phyloP scores from a whole-genome alignment of 257 asterid species.

The Capsicum rhomboideum region DNA sequence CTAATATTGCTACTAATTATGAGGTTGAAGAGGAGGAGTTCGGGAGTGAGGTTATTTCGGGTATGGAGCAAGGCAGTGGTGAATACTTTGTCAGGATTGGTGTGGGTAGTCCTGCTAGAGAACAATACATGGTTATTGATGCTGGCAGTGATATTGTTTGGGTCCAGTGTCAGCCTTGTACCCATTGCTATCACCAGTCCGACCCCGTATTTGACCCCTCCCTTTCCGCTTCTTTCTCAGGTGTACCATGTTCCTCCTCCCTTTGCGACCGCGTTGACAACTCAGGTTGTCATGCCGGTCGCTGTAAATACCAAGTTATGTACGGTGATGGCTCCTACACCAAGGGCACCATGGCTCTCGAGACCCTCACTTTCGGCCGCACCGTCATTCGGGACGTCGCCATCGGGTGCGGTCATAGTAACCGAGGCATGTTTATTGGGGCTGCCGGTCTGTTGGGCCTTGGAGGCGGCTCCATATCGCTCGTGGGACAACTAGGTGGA shows the following conservation, averaged over 20 bases:
- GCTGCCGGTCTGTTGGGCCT: conserved; percentile 86
- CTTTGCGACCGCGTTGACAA: conserved; percentile 58
- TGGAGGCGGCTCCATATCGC: conserved; percentile 84
- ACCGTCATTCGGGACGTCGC: conserved; percentile 59
- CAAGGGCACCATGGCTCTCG: conserved; percentile 70
- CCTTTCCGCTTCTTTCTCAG: conserved; percentile 59
- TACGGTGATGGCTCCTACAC: conserved; percentile 93
- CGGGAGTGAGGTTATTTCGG: conserved; percentile 79
- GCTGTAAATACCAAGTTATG: conserved; percentile 73
- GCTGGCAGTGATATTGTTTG: conserved; percentile 88
- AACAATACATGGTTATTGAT: conserved; percentile 83
- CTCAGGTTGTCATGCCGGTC: conserved; percentile 70
- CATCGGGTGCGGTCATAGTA: conserved; percentile 82
- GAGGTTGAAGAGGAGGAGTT: conserved; percentile 37
- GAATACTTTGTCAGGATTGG: conserved; percentile 88
- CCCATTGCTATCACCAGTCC: conserved; percentile 72
- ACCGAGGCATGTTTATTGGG: conserved; percentile 80
- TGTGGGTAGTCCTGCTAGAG: conserved; percentile 71
- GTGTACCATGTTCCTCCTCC: conserved; percentile 62
- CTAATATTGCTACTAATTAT: not conserved
- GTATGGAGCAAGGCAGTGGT: conserved; percentile 92
- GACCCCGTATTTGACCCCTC: conserved; percentile 94
- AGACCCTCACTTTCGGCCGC: conserved; percentile 61
- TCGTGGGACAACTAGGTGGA: conserved; percentile 78
- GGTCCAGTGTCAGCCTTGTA: conserved; percentile 94